Conservation (phyloP, 768 basidiomycete genomes). For the Fomitopsis serialis region DNA sequence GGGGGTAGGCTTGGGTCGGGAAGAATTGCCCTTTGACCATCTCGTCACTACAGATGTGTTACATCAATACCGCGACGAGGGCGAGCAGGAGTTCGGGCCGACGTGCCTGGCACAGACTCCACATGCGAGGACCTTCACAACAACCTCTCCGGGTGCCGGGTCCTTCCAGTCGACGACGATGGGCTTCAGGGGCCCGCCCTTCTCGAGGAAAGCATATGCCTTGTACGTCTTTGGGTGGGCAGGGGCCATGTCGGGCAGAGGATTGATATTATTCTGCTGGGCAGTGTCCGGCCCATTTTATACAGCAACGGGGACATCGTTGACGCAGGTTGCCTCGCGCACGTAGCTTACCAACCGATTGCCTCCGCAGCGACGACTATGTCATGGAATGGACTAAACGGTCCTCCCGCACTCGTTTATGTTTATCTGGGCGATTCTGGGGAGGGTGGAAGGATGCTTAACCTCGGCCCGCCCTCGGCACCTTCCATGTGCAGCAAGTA, state of each 20-base stretch:
- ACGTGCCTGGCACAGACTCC: constrained; percentile 22
- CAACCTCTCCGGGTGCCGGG: constrained; percentile 14
- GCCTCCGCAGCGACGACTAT: no score
- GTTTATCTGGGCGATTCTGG: no score
- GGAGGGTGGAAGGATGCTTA: no score
- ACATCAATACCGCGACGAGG: not conserved
- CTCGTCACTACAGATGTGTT: not conserved
- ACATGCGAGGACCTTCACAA: constrained; percentile 22
- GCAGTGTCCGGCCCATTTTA: no score
- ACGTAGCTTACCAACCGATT: no score
- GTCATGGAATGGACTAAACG: no score
- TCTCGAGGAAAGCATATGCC: constrained; percentile 15
- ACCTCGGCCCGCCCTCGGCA: no score
- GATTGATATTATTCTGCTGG: no score
- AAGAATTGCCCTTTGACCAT: not conserved
- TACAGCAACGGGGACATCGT: no score
- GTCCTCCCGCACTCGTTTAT: no score
- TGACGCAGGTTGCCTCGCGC: no score
- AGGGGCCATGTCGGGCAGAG: not conserved
- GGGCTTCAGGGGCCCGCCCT: constrained; percentile 11
- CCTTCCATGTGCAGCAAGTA: no score
- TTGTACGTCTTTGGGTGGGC: constrained; percentile 14
- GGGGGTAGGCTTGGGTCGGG: constrained; percentile 9
- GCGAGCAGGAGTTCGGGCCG: not conserved
- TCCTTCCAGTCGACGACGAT: constrained; percentile 17